These are phyloP conservation scores for Beauveria medogensis DNA, from an alignment of 2,329 filamentous ascomycete genomes.

Conservation along the genomic window DNA sequence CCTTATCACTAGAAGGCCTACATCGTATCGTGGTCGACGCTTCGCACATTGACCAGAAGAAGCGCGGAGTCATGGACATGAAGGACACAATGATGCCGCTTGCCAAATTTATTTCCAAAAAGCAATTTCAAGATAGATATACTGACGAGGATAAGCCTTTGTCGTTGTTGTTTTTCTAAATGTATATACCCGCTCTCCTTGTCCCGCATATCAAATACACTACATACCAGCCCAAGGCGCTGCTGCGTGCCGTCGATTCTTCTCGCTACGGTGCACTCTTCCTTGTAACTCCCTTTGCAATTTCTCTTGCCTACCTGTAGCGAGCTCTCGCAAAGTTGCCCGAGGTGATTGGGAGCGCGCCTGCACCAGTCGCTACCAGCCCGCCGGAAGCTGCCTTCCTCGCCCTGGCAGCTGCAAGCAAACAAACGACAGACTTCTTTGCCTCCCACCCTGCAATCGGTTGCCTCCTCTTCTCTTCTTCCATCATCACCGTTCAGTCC, in stretches of 20 bases:
- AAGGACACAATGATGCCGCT: constrained; percentile 82
- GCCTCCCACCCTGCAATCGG: neutral
- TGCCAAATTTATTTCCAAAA: constrained; percentile 61
- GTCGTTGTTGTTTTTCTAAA: constrained; percentile 57
- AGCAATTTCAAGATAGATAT: constrained; percentile 66
- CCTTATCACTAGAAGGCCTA: constrained; percentile 61
- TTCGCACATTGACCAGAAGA: constrained; percentile 91
- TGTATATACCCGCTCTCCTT: constrained; percentile 16
- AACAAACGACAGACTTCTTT: neutral
- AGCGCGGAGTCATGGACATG: constrained; percentile 90
- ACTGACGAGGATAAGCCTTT: constrained; percentile 48
- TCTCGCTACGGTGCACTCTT: neutral
- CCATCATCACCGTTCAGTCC: constrained; percentile 15
- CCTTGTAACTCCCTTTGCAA: neutral
- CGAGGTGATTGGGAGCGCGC: neutral
- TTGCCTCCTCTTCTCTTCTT: constrained; percentile 13
- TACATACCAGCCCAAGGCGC: neutral
- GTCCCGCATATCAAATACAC: neutral
- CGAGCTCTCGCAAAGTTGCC: neutral
- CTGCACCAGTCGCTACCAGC: neutral
- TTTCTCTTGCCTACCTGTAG: neutral
- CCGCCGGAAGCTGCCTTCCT: constrained; percentile 2
- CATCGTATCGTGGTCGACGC: constrained; percentile 82
- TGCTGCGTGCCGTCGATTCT: neutral
- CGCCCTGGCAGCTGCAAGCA: neutral